A percentile compares a stretch with the other conserved stretches of the same genome.
Evolutionary conservation across 305 asterid species (phyloP).

Genomic region (Fraxinus angustifolia): DNA sequence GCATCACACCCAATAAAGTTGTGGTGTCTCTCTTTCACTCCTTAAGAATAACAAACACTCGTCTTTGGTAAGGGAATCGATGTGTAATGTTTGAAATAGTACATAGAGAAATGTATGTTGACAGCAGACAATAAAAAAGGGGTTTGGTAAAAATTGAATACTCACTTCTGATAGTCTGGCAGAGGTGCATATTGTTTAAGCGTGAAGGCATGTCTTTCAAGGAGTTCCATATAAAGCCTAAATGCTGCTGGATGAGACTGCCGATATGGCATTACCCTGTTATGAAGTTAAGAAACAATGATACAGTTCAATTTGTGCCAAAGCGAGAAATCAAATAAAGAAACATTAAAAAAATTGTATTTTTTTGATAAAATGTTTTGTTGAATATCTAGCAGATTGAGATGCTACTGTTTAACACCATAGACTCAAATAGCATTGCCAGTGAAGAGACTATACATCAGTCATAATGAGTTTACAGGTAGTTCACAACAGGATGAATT

Average conservation of each 20-base stretch:
- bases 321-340: constrained; percentile 5
- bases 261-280: constrained; percentile 79
- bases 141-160: constrained; percentile 12
- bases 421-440: not conserved
- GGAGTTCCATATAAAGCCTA: constrained; percentile 89
- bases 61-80: not conserved
- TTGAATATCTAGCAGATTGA: not conserved
- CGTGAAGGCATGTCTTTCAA: constrained; percentile 59
- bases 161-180: constrained; percentile 74
- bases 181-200: constrained; percentile 51
- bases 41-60: not conserved
- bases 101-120: not conserved
- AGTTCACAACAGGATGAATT: not conserved
- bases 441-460: not conserved
- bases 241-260: constrained; percentile 72
- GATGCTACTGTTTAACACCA: not conserved
- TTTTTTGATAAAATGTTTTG: not conserved
- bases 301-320: not conserved
- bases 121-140: not conserved
- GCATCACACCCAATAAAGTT: not conserved
- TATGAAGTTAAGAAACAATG: constrained; percentile 16
- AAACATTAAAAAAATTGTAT: not conserved
- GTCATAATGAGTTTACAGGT: not conserved
- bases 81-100: not conserved
- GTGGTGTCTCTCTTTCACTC: not conserved